Percentiles rank a stretch among this genome's conserved stretches.
phyloP scores from a whole-genome alignment of 78 protist species.

The Speleostelium caveatum region DNA sequence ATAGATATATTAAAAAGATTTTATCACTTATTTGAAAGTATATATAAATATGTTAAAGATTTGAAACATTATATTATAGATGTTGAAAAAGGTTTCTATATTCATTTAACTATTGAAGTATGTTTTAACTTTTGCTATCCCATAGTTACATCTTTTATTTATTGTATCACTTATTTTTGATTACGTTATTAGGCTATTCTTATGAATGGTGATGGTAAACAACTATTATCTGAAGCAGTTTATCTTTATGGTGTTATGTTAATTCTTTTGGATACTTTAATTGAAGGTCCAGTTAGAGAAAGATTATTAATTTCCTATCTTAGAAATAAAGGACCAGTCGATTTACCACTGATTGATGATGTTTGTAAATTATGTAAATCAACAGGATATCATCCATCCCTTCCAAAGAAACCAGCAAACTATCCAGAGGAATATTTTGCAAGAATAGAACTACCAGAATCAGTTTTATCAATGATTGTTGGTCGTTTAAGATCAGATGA shows the following conservation, averaged over 20 bases:
- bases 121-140: background rate
- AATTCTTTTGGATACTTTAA: conserved; percentile 89
- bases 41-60: conserved; percentile 92
- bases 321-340: conserved; percentile 94
- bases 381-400: conserved; percentile 90
- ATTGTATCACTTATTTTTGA: background rate
- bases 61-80: conserved; percentile 80
- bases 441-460: conserved; percentile 58
- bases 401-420: conserved; percentile 71
- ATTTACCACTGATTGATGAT: conserved; percentile 91
- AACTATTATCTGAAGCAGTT: conserved; percentile 95
- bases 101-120: conserved; percentile 90
- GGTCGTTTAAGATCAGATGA: conserved; percentile 97
- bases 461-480: conserved; percentile 90
- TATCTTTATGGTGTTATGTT: conserved; percentile 97
- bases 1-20: conserved; percentile 90
- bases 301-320: conserved; percentile 94
- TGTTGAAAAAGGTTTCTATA: conserved; percentile 92
- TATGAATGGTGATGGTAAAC: conserved; percentile 94
- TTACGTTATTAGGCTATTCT: conserved; percentile 85
- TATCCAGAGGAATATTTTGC: conserved; percentile 96
- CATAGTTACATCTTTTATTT: background rate
- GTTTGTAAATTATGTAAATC: conserved; percentile 89
- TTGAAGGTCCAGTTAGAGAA: conserved; percentile 97
- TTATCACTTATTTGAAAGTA: conserved; percentile 92